Conservation (phyloP, 495 filamentous ascomycete species). For the Penicillium egyptiacum region DNA sequence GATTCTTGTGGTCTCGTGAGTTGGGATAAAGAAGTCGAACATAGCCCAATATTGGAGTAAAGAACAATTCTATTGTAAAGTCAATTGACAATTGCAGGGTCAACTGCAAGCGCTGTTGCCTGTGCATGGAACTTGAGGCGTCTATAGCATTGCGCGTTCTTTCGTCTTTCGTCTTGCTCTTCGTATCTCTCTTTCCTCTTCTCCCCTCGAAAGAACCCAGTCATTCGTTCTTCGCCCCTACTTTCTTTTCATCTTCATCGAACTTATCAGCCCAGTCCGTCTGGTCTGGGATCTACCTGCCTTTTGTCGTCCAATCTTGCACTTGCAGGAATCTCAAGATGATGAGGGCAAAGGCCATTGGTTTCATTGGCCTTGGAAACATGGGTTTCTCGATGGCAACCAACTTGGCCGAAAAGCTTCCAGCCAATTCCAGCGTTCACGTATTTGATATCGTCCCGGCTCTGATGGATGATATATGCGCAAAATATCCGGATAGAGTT, state of each 20-base stretch:
- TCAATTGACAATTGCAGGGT: too few relatives aligned
- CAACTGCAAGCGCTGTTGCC: neutral
- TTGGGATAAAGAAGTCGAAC: neutral
- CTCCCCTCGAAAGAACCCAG: neutral
- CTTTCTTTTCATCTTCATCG: neutral
- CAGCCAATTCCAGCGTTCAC: conserved; percentile 26
- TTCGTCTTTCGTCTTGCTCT: neutral
- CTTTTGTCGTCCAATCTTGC: neutral
- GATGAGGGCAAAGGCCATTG: conserved; percentile 21
- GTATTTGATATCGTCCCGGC: conserved; percentile 42
- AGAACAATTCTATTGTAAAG: neutral
- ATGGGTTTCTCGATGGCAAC: conserved; percentile 50
- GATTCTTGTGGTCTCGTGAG: neutral
- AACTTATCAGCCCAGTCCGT: neutral
- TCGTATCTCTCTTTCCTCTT: neutral
- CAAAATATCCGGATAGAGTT: conserved; percentile 28
- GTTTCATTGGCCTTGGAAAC: conserved; percentile 50
- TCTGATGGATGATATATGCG: conserved; percentile 34
- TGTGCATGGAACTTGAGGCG: neutral
- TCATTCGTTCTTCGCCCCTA: neutral
- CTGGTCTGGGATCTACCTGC: neutral
- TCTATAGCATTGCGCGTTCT: neutral
- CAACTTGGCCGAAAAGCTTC: conserved; percentile 42
- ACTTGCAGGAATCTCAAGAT: neutral
- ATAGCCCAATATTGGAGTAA: neutral